These are phyloP conservation scores for Xylaria sp. DNA, from an alignment of 2,329 filamentous ascomycete species.

Conservation along the genomic window DNA sequence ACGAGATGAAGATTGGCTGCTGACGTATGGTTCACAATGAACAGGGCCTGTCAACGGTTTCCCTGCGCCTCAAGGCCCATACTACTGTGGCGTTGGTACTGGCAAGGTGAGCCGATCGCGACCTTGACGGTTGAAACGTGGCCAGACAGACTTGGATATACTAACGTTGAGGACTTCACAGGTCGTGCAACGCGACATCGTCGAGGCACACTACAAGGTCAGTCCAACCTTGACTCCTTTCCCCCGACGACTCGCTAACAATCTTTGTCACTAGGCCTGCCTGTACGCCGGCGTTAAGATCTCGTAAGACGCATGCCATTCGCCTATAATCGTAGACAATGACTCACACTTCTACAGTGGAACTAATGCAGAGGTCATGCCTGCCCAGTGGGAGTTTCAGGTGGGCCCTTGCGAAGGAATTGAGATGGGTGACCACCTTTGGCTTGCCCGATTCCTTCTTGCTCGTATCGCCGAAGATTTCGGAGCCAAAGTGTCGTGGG, in stretches of 20 bases:
- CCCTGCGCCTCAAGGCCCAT: conserved; percentile 90
- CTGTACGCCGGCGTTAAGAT: conserved; percentile 90
- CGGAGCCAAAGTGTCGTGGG: conserved; percentile 90
- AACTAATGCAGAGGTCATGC: conserved; percentile 99
- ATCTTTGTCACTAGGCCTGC: conserved; percentile 48
- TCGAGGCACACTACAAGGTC: conserved; percentile 85
- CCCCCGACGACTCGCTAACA: not conserved
- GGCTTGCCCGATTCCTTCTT: conserved; percentile 88
- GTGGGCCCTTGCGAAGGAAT: conserved; percentile 90
- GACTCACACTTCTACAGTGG: conserved; percentile 46
- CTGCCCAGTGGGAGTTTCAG: conserved; percentile 97
- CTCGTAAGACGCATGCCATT: conserved; percentile 48
- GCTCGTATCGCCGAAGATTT: conserved; percentile 95
- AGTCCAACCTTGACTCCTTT: not conserved
- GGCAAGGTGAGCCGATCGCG: conserved; percentile 87
- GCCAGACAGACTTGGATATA: conserved; percentile 67
- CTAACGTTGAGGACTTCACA: not conserved
- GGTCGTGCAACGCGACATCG: conserved; percentile 84
- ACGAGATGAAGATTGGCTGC: not conserved
- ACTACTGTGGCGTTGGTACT: conserved; percentile 97
- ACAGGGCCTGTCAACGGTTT: conserved; percentile 69
- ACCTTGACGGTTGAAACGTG: conserved; percentile 92
- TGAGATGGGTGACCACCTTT: conserved; percentile 93
- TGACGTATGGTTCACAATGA: not conserved
- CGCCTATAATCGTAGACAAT: not conserved